phyloP scores from a whole-genome alignment of 345 rosid species.

The Eucalyptus caleyi region DNA sequence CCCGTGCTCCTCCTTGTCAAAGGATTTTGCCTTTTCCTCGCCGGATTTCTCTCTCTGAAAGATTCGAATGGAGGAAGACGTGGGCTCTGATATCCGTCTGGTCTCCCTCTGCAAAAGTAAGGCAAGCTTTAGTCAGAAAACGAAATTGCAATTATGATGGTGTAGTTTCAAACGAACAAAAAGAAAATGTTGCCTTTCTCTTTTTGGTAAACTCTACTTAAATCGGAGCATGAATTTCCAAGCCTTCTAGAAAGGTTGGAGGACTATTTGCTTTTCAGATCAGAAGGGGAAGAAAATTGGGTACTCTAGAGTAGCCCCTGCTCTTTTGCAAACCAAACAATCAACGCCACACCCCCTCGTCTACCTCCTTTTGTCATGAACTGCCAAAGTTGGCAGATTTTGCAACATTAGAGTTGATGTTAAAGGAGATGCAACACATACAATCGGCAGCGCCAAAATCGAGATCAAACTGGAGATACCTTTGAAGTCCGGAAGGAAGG shows the following conservation, averaged over 20 bases:
- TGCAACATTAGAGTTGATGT: neutral
- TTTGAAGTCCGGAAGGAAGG: neutral
- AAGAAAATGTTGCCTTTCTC: neutral
- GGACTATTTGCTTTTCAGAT: neutral
- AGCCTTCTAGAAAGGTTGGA: neutral
- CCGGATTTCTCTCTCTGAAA: neutral
- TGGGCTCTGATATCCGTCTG: neutral
- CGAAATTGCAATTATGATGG: neutral
- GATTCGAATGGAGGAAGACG: neutral
- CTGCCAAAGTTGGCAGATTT: neutral
- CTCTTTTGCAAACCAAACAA: neutral
- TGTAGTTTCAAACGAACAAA: neutral
- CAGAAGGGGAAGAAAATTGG: neutral
- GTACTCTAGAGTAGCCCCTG: neutral
- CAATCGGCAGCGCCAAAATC: neutral
- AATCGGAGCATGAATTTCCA: neutral
- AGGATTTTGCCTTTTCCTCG: neutral
- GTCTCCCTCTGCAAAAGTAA: neutral
- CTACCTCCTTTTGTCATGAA: neutral
- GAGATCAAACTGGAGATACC: neutral
- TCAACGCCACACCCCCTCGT: neutral
- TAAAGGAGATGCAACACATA: neutral
- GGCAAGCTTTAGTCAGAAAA: neutral
- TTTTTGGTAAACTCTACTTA: neutral
- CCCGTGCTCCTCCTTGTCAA: neutral